A percentile compares a stretch with the other conserved stretches of the same genome.
phyloP scores from a whole-genome alignment of 331 rosid genomes.

The Malus hybrid region DNA sequence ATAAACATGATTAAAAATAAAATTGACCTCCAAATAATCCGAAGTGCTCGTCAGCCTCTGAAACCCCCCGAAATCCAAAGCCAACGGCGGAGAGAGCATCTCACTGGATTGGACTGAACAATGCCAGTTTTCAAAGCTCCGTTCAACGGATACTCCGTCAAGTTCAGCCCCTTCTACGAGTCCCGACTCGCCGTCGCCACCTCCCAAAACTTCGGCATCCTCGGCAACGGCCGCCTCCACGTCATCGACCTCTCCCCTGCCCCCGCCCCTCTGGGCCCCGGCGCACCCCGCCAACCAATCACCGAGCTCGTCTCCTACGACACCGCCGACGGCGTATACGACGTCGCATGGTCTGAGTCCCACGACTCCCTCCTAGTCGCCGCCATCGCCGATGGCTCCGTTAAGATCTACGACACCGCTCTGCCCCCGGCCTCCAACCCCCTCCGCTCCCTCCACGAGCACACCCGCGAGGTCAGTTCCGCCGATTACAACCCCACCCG shows the following conservation, averaged over 20 bases:
- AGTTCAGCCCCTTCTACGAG: constrained; percentile 92
- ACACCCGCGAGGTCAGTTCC: constrained; percentile 80
- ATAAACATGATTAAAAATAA: not conserved
- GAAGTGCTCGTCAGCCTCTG: not conserved
- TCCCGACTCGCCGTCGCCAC: constrained; percentile 87
- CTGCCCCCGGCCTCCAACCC: constrained; percentile 73
- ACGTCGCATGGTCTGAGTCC: constrained; percentile 38
- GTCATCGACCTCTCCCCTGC: constrained; percentile 63
- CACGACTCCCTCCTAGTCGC: constrained; percentile 85
- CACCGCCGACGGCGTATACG: constrained; percentile 15
- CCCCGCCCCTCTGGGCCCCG: constrained; percentile 28
- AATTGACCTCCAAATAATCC: not conserved
- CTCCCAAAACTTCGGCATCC: constrained; percentile 90
- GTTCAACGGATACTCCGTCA: constrained; percentile 87
- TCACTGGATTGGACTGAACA: not conserved
- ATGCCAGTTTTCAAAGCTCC: constrained; percentile 90
- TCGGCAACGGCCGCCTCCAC: constrained; percentile 90
- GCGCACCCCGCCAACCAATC: constrained; percentile 21
- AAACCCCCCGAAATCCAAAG: not conserved
- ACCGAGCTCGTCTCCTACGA: constrained; percentile 34
- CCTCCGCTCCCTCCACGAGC: constrained; percentile 83
- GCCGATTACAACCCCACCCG: constrained; percentile 88
- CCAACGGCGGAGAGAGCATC: not conserved
- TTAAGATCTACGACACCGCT: constrained; percentile 76
- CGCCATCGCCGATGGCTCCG: constrained; percentile 90